Base-by-base conservation (phyloP, 192 early-diverging fungal species). In the Rhizophlyctis rosea region DNA sequence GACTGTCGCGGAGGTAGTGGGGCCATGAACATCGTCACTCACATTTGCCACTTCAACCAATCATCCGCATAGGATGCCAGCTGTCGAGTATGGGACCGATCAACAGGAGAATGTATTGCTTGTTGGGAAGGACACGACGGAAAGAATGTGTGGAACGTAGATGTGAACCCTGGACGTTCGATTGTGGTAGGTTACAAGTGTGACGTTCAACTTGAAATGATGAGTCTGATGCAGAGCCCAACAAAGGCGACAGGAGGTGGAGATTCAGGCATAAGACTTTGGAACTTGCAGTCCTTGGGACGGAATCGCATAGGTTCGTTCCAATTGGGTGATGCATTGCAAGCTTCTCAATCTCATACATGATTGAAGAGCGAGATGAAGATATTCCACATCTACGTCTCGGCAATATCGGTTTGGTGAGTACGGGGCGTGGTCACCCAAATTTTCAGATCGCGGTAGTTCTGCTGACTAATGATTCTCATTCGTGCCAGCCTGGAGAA, bases 81-180 rank as follows among this genome's bases (percentile, higher is more conserved):
- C 2, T 91, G 90, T 47, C 81, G 89, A 4, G 82, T 94, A 9
- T 94, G 92, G 92, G 74, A 59, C 47, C 53, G 65, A 13, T 51
- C 62, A 5, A 60, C 67, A 4, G 59, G 68, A 4, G 76, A 79
- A 27, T 87, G 87, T 47, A 51, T 89, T 34, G 86, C 85, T 7
- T 85, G 81, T 48, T 91, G 87, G 87, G 86, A 88, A 69, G 90
- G 88, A 2, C 92, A 92, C 68, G 80, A 78, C 25, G 82, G 81
- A 23, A 92, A 89, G 65, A 90, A 88, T 60, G 82, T 90, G 3
- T 95, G 92, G 92, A 79, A 88, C 29, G 69, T 90, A 14, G 90
- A 89, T 1, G 73, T 90, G 4, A 75, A 72, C 59, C 82, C 79
- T 0, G 68, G 57, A 2, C 59, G 70, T 30, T 65, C 68, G 2